phyloP scores from a whole-genome alignment of 176 grass and related monocot genomes.

The Poa annua region DNA sequence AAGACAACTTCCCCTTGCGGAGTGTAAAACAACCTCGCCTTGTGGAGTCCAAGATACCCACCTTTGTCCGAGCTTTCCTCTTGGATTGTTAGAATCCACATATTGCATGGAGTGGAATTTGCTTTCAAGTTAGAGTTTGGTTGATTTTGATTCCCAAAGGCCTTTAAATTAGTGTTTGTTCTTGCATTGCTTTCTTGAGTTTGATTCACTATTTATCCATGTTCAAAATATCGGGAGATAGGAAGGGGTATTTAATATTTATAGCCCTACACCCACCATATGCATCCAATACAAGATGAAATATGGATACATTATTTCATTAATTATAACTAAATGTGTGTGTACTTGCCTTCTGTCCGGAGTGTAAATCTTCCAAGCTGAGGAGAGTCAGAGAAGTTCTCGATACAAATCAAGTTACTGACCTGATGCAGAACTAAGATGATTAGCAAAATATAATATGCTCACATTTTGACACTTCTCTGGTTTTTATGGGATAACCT shows the following conservation, averaged over 20 bases:
- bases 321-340: slow-evolving; percentile 47
- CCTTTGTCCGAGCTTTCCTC: neutral
- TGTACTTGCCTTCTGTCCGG: slow-evolving; percentile 77
- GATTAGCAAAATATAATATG: slow-evolving; percentile 32
- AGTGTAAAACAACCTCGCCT: too few relatives aligned
- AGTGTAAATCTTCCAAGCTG: slow-evolving; percentile 99
- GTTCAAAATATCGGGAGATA: neutral
- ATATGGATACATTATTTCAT: neutral
- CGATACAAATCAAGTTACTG: slow-evolving; percentile 90
- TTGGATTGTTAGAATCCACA: neutral
- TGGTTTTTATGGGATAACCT: slow-evolving; percentile 52
- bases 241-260: too few relatives aligned
- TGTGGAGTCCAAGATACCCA: too few relatives aligned
- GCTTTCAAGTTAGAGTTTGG: neutral
- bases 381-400: slow-evolving; percentile 87
- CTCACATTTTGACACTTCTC: slow-evolving; percentile 34
- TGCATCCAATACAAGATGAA: slow-evolving; percentile 7
- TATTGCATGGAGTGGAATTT: neutral
- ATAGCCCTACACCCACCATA: neutral
- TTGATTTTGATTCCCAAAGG: neutral
- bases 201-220: neutral
- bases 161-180: neutral
- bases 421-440: slow-evolving; percentile 47
- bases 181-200: neutral
- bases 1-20: too few relatives aligned